Evolutionary conservation across 2,329 filamentous ascomycete species (phyloP).

Genomic region (Falciphora oryzae): DNA sequence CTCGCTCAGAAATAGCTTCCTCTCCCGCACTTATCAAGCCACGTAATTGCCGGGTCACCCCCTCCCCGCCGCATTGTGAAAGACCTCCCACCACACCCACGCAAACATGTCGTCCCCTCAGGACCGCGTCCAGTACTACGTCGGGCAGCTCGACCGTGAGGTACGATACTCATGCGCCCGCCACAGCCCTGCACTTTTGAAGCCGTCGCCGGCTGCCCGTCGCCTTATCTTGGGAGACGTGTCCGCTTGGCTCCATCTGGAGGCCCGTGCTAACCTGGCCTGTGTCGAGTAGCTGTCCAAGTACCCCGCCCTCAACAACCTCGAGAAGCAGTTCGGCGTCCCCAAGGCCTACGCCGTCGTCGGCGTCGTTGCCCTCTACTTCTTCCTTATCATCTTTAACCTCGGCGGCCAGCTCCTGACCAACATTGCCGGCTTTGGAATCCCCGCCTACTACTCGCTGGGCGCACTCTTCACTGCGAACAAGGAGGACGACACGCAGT

Average conservation of each 20-base stretch:
- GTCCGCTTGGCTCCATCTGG: background rate
- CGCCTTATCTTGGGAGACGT: background rate
- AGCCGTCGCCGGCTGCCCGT: background rate
- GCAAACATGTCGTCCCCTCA: constrained; percentile 62
- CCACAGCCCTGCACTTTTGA: background rate
- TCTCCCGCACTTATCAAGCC: background rate
- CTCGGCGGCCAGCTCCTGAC: constrained; percentile 82
- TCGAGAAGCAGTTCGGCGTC: constrained; percentile 76
- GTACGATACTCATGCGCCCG: constrained; percentile 32
- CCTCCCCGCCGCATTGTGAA: constrained; percentile 15
- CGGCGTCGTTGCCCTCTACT: constrained; percentile 71
- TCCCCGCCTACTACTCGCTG: constrained; percentile 81
- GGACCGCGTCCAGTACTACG: constrained; percentile 70
- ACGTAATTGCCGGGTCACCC: background rate
- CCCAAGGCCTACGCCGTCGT: constrained; percentile 83
- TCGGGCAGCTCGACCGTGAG: constrained; percentile 78
- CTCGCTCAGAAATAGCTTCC: background rate
- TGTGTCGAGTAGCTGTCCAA: constrained; percentile 62
- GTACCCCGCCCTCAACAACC: constrained; percentile 76
- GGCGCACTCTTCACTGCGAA: constrained; percentile 65
- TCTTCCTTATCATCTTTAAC: constrained; percentile 91
- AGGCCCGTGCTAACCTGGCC: background rate
- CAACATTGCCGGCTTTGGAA: constrained; percentile 77
- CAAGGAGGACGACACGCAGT: constrained; percentile 78
- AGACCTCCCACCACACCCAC: constrained; percentile 6